These are phyloP conservation scores for Silene conica DNA, from an alignment of 148 eudicot species.

Conservation along the genomic window DNA sequence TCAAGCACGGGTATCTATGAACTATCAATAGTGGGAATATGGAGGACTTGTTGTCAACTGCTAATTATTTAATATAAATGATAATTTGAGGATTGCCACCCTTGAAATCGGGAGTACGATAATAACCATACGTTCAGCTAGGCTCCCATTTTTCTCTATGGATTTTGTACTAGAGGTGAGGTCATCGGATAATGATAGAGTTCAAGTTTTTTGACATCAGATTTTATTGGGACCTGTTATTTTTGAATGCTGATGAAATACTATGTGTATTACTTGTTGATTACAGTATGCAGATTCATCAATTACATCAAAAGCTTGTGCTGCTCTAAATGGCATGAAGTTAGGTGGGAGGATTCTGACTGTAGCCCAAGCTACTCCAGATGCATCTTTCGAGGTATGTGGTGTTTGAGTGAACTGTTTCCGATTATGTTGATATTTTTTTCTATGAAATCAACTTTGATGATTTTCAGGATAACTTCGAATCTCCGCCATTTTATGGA, in stretches of 20 bases:
- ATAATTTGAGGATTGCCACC: neutral
- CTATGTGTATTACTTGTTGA: neutral
- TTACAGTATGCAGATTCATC: constrained; percentile 78
- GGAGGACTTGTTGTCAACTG: neutral
- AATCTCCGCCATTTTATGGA: constrained; percentile 52
- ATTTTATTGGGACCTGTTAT: neutral
- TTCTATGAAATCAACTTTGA: constrained; percentile 10
- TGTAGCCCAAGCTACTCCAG: constrained; percentile 70
- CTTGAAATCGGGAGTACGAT: neutral
- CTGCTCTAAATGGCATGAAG: constrained; percentile 80
- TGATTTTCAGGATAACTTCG: constrained; percentile 44
- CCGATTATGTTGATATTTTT: neutral
- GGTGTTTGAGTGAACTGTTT: neutral
- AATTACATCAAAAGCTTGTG: constrained; percentile 74
- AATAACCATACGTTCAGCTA: neutral
- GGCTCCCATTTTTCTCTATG: neutral
- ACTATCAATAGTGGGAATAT: neutral
- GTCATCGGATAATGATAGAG: neutral
- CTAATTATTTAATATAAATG: neutral
- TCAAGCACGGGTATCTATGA: no score
- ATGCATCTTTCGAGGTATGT: constrained; percentile 44
- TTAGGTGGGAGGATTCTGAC: constrained; percentile 72
- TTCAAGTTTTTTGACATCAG: neutral
- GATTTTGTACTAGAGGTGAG: neutral
- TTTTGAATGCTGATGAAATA: constrained; percentile 1